Evolutionary conservation across 1,284 basidiomycete genomes (phyloP).

Genomic region (Papiliotrema laurentii): DNA sequence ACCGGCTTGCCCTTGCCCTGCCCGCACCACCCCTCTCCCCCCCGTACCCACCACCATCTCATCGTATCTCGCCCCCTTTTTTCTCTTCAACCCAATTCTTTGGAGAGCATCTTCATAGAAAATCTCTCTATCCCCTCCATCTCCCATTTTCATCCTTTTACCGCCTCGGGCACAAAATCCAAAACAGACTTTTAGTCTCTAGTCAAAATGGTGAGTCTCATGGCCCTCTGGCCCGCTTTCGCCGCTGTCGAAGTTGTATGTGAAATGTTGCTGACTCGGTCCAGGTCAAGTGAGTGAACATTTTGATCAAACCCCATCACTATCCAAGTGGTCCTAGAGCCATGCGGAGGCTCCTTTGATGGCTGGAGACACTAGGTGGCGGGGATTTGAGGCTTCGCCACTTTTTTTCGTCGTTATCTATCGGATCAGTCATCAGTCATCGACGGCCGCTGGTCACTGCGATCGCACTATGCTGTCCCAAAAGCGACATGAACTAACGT

Average conservation of each 20-base stretch:
- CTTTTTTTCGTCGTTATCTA: too few species aligned
- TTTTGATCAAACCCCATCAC: neutral
- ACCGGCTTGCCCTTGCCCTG: neutral
- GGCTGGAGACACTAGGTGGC: too few species aligned
- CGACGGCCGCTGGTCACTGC: too few species aligned
- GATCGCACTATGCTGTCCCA: too few species aligned
- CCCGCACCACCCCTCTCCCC: neutral
- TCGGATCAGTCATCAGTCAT: too few species aligned
- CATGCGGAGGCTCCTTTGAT: too few species aligned
- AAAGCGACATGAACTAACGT: constrained; percentile 5
- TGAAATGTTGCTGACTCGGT: constrained; percentile 25
- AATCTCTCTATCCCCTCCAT: neutral
- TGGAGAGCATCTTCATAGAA: neutral
- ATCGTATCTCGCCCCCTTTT: neutral
- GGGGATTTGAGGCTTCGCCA: neutral
- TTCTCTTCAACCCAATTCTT: neutral
- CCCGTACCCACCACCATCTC: neutral
- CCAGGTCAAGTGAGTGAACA: constrained; percentile 41
- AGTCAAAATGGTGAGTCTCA: constrained; percentile 41
- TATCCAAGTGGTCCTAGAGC: too few species aligned
- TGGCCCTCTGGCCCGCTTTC: too few species aligned
- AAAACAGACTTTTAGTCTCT: constrained; percentile 21
- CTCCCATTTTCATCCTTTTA: constrained; percentile 2
- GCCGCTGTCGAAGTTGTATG: too few species aligned
- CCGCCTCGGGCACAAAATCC: constrained; percentile 16